Base-by-base conservation (phyloP, 352 stramenopile genomes). In the Pythium aristosporum region DNA sequence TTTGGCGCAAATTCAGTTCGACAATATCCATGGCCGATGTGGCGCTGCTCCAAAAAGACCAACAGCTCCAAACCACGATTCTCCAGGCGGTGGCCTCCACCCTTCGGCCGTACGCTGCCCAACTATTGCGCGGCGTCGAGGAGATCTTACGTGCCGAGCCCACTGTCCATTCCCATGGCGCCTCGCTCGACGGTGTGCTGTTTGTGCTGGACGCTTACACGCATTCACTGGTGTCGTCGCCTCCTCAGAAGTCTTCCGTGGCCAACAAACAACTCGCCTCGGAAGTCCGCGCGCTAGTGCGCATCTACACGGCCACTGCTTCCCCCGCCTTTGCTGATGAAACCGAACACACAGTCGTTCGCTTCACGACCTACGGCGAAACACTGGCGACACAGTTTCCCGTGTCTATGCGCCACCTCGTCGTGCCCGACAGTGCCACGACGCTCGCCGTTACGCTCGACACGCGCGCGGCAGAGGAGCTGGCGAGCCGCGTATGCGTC, bases 291-390 rank as follows among this genome's bases (percentile, higher is more conserved):
- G 50, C 50, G 15, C 34, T 57, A 5, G 15, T 46, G 32, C 28
- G 25, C 18, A 57, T 57, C 1, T 59, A 49, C 21, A 25, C 13
- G 44, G n/a, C 44, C n/a, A 50, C n/a, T 25, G 8, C 44, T 25
- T 13, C 44, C 0, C 9, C n/a, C 12, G 8, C 44, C 8, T 1
- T n/a, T 18, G 44, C 7, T 8, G 16, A n/a, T 9, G 21, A 11
- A 23, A 23, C 18, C 44, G 44, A 7, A 3, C 10, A 1, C 0
- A 9, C 20, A n/a, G 44, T 30, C 10, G n/a, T n/a, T 16, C 39
- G 39, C 11, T 69, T 71, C 25, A 71, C 57, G 18, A 65, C 64
- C 5, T 71, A 71, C 36, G 57, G 42, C 1, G 64, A 71, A 30
- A 32, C 57, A 5, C n/a, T 71, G 5, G 64, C 43, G 34, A 42